phyloP scores from a whole-genome alignment of 352 stramenopile genomes.

The Hyaloperonospora arabidopsidis region DNA sequence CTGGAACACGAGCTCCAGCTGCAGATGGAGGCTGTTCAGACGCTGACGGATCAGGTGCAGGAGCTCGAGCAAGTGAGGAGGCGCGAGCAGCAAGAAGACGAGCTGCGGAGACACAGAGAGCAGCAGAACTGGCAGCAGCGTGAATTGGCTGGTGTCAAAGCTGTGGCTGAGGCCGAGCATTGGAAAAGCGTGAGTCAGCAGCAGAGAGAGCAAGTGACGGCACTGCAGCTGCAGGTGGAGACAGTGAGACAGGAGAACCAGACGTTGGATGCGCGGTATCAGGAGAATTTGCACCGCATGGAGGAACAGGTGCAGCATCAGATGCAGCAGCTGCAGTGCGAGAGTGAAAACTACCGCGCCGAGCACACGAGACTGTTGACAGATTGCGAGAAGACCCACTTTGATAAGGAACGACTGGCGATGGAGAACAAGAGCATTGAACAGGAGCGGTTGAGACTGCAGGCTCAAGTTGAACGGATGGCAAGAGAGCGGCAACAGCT shows the following conservation, averaged over 20 bases:
- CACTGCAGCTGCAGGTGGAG: slow-evolving; percentile 31
- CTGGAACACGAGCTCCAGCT: slow-evolving; percentile 33
- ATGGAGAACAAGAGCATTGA: slow-evolving; percentile 45
- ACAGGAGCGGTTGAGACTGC: slow-evolving; percentile 40
- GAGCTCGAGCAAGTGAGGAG: slow-evolving; percentile 25
- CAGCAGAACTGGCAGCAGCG: slow-evolving; percentile 38
- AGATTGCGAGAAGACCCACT: slow-evolving; percentile 48
- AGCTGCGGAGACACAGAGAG: slow-evolving; percentile 25
- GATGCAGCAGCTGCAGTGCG: slow-evolving; percentile 40
- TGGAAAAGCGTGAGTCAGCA: slow-evolving; percentile 34
- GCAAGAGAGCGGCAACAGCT: slow-evolving; percentile 44
- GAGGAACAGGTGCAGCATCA: slow-evolving; percentile 52
- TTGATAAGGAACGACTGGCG: slow-evolving; percentile 44
- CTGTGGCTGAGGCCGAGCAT: slow-evolving; percentile 36
- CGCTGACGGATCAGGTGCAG: slow-evolving; percentile 28
- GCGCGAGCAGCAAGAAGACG: slow-evolving; percentile 28
- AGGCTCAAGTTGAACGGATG: slow-evolving; percentile 47
- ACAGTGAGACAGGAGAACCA: slow-evolving; percentile 41
- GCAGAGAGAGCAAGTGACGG: slow-evolving; percentile 39
- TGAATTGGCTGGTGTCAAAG: slow-evolving; percentile 28
- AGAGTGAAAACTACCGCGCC: slow-evolving; percentile 48
- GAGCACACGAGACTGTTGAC: slow-evolving; percentile 41
- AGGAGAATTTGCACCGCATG: slow-evolving; percentile 47
- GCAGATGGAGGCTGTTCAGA: slow-evolving; percentile 25
- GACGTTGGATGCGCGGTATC: slow-evolving; percentile 31